phyloP scores from a whole-genome alignment of 345 rosid species.

The Carallia brachiata region DNA sequence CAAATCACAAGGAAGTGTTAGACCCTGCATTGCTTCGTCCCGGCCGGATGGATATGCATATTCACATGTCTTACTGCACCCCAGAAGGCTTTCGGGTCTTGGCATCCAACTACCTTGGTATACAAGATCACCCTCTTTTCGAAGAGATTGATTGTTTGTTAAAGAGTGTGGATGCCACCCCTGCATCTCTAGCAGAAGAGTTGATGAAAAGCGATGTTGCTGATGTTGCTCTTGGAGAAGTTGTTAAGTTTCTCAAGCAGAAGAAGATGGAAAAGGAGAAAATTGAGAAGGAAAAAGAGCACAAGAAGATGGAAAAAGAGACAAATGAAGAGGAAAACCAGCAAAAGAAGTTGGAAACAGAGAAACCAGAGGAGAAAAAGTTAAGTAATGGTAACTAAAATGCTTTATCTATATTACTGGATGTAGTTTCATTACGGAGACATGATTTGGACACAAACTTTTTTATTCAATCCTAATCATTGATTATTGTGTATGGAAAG shows the following conservation, averaged over 20 bases:
- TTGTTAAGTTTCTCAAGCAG: constrained; percentile 35
- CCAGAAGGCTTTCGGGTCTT: constrained; percentile 39
- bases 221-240: constrained; percentile 35
- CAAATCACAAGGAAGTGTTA: constrained; percentile 25
- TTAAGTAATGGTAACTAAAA: too few relatives aligned
- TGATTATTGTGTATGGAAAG: too few relatives aligned
- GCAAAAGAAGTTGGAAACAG: too few relatives aligned
- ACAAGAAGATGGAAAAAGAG: too few relatives aligned
- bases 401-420: too few relatives aligned
- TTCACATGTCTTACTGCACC: constrained; percentile 42
- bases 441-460: too few relatives aligned
- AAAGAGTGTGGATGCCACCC: constrained; percentile 35
- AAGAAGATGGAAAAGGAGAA: constrained; percentile 17
- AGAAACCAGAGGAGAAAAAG: too few relatives aligned
- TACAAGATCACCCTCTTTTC: constrained; percentile 27
- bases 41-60: constrained; percentile 30
- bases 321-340: too few relatives aligned
- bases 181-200: constrained; percentile 50
- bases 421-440: too few relatives aligned
- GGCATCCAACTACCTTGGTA: constrained; percentile 40
- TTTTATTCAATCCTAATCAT: too few relatives aligned
- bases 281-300: neutral
- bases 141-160: constrained; percentile 37
- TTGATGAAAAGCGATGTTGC: constrained; percentile 43
- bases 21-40: constrained; percentile 28